Base-by-base conservation (phyloP, 139 green algal species). In the Pleodorina starrii region DNA sequence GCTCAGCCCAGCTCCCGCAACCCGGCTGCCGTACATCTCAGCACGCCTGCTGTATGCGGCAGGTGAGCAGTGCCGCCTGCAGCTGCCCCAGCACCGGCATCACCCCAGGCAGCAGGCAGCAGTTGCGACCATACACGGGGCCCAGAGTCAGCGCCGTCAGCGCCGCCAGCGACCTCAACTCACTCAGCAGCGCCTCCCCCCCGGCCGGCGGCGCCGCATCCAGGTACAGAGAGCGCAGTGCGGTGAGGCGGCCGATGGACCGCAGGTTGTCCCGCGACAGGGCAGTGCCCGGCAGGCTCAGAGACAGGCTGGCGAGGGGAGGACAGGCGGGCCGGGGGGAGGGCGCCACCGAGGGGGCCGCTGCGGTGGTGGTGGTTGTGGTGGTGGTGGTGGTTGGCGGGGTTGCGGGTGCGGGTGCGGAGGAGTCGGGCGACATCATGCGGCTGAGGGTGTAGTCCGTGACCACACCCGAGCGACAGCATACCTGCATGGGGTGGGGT, bases 41-140 rank as follows among this genome's bases (percentile, higher is more conserved):
- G 63, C 63, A 60, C n/a, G 74, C n/a, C 74, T 83, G 74, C 74
- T 83, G 74, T 7, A 83, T 42, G 27, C 46, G 44, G 46, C 74
- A 83, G 6, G 29, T 63, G 19, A 63, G 46, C 46, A 83, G 46
- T 12, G 7, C 44, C 74, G 29, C 46, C 46, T 83, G 74, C 46
- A 83, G 74, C 74, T 43, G 46, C 9, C 74, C 74, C 44, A 83
- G 46, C 46, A 43, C 74, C 46, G 74, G 46, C 74, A 83, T 44
- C n/a, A 83, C n/a, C 29, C 7, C 43, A 2, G 74, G 74, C 11
- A 46, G n/a, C 7, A 27, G 44, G 74, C 46, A 44, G 74, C 74
- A 83, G n/a, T 43, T 43, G 6, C 74, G 10, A 6, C 74, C 74
- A n/a, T 83, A 83, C 46, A 83, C 74, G 44, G 74, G n/a, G 1